Evolutionary conservation across 164 flowering plant genomes (phyloP).

Genomic region (Kingdonia uniflora): DNA sequence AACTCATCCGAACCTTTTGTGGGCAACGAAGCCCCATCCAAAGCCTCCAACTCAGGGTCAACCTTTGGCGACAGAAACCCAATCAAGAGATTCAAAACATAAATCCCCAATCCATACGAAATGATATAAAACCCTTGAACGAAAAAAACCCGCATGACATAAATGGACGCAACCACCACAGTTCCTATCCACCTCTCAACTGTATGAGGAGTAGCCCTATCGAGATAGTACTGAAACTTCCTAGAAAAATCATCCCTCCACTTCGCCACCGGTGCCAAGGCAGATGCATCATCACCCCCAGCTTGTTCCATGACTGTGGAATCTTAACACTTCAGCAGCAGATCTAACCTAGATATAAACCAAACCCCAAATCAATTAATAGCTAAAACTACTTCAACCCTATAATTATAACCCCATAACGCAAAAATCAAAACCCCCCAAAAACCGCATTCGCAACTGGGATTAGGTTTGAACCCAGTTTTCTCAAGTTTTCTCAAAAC

Average conservation of each 20-base stretch:
- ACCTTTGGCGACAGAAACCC: constrained; percentile 46
- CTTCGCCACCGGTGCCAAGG: constrained; percentile 40
- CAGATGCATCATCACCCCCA: constrained; percentile 39
- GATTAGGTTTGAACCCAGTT: too few relatives aligned
- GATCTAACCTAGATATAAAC: too few relatives aligned
- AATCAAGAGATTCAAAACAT: constrained; percentile 37
- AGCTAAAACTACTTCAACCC: too few relatives aligned
- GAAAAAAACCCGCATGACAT: constrained; percentile 26
- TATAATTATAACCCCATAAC: too few relatives aligned
- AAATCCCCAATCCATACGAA: constrained; percentile 40
- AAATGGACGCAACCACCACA: constrained; percentile 18
- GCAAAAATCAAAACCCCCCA: too few relatives aligned
- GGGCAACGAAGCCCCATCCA: constrained; percentile 35
- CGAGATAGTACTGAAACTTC: constrained; percentile 41
- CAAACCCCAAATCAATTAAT: too few relatives aligned
- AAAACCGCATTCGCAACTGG: too few relatives aligned
- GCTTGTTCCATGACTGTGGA: constrained; percentile 43
- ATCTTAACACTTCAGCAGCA: too few relatives aligned
- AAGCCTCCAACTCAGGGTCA: constrained; percentile 39
- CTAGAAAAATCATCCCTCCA: constrained; percentile 42
- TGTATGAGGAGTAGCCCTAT: constrained; percentile 35
- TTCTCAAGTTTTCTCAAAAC: too few relatives aligned
- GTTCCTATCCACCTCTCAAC: constrained; percentile 39
- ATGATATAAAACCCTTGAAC: constrained; percentile 42
- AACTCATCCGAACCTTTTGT: constrained; percentile 51